Evolutionary conservation across 176 grass and related monocot genomes (phyloP).

Genomic region (Sorghum bicolor): Sorghum_bicolor_NCBIv3 NC_012879.2:13601501-13602000

Average conservation of each 20-base stretch:
- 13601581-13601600: conserved; percentile 53
- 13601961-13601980: too few relatives aligned
- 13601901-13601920: neutral
- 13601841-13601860: neutral
- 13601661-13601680: conserved; percentile 23
- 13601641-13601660: neutral
- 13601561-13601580: conserved; percentile 37
- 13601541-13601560: conserved; percentile 29
- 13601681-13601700: neutral
- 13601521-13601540: conserved; percentile 28
- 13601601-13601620: conserved; percentile 44
- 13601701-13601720: conserved; percentile 56
- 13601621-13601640: conserved; percentile 51
- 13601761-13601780: conserved; percentile 41
- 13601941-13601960: neutral
- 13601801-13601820: conserved; percentile 14
- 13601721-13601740: conserved; percentile 44
- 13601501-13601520: conserved; percentile 36
- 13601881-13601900: too few relatives aligned
- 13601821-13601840: too few relatives aligned
- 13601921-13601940: neutral
- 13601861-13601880: neutral
- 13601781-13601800: conserved; percentile 48
- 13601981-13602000: too few relatives aligned
- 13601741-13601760: conserved; percentile 38